Base-by-base conservation (phyloP, 2,329 filamentous ascomycete species). In the Pseudopyricularia javanii region DNA sequence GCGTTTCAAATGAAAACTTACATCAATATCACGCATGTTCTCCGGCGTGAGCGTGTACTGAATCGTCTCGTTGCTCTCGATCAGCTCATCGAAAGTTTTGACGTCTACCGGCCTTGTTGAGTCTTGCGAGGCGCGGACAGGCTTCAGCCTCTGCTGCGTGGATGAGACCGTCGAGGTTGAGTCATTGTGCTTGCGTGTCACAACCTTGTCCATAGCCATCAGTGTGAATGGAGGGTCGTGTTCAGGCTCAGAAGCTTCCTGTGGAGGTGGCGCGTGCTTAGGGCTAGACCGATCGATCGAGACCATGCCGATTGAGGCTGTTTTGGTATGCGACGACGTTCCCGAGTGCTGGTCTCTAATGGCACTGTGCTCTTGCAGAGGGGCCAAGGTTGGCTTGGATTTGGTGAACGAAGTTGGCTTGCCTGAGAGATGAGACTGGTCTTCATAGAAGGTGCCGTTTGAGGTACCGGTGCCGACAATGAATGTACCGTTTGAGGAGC, bases 11-110 rank as follows among this genome's bases (percentile, higher is more conserved):
- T 48, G n/a, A n/a, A 49, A 35, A 72, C 79, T 70, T 70, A 87
- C 85, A 66, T 88, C 82, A 60, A 87, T 82, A 58, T 87, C 79
- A 56, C 86, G 83, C 78, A 91, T 88, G 59, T 77, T 87, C 62
- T 86, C 82, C 0, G 88, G 87, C 0, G 88, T 93, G 28, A 91
- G 73, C 2, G 88, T 91, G 64, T 86, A 91, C 60, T 88, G 87
- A 45, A 91, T 83, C 1, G 88, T 91, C 63, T 90, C 81, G 59
- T 89, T 85, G 64, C 87, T 90, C 54, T 87, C 81, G 56, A 93
- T 91, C 50, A 91, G 73, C 59, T 90, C 78, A 62, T 93, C 88
- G 61, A 93, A 85, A 59, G 54, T 83, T 79, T 47, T 80, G 78
- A 7, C 72, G 68, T 24, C 30, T 11, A 34, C 32, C 32, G 48